Conservation (phyloP, 2,329 filamentous ascomycete genomes). For the Cladosporium sp. region DNA sequence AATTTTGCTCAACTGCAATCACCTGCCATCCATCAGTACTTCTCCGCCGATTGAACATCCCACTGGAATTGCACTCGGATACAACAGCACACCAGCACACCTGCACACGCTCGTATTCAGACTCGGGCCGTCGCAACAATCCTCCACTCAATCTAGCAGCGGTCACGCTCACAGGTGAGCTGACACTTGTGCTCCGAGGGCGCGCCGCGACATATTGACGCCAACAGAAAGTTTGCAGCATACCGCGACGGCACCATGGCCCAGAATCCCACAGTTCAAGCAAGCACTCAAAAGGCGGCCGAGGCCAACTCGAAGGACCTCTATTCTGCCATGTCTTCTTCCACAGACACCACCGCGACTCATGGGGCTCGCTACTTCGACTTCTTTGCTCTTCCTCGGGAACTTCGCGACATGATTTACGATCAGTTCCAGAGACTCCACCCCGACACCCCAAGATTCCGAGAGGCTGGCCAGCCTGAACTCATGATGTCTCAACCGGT, state of each 20-base stretch:
- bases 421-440: background rate
- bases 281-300: background rate
- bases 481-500: background rate
- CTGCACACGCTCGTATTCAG: background rate
- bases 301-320: background rate
- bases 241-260: background rate
- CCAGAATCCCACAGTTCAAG: background rate
- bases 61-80: background rate
- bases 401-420: constrained; percentile 25
- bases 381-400: constrained; percentile 22
- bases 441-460: background rate
- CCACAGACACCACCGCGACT: background rate
- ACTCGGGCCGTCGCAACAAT: background rate
- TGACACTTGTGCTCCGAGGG: background rate
- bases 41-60: background rate
- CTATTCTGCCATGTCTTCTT: background rate
- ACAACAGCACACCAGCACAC: background rate
- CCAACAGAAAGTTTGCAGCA: background rate
- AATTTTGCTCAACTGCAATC: background rate
- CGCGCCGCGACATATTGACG: background rate
- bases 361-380: background rate
- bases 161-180: background rate
- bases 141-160: background rate
- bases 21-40: background rate
- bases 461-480: background rate